Base-by-base conservation (phyloP, 2,329 filamentous ascomycete genomes). In the Neofusicoccum ribis region DNA sequence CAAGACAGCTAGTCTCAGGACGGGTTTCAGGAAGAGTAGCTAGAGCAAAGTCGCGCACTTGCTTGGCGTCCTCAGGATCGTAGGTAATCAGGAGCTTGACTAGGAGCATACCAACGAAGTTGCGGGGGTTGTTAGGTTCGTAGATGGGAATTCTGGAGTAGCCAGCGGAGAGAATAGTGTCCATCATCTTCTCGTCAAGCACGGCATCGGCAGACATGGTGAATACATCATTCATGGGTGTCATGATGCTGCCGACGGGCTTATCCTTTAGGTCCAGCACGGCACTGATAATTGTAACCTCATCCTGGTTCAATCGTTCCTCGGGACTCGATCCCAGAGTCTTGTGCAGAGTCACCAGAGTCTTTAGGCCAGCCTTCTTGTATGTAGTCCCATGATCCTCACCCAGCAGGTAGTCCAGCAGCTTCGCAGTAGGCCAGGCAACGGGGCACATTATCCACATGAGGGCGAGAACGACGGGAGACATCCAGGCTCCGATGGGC, bases 21-120 rank as follows among this genome's bases (percentile, higher is more conserved):
- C 92, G 88, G 0, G 95, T 99, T 78, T 99, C 95, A 1, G 96
- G 95, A 6, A 99, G 86, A 0, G 95, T 97, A 14, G 95, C 95
- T 59, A 99, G 84, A 7, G 93, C 89, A 74, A 99, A 97, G 67
- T 98, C 94, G 67, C 90, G 86, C 41, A 99, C 95, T 20, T 88
- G 88, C 73, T 91, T 91, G 73, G 86, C 87, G 74, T 99, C 95
- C 77, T 99, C 95, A 0, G 95, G 95, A 70, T 99, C 95, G 76
- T 99, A 99, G 0, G 95, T 98, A 73, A 99, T 99, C 67, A 99
- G 86, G 74, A 98, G 98, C 83, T 99, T 99, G 76, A 99, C 95
- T 9, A 99, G 83, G 6, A 99, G 86, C 94, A 99, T 99, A 68
- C 95, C 95, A 36, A 98, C 90, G 78, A 97, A 99, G 76, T 99